Base-by-base conservation (phyloP, 2,329 filamentous ascomycete genomes). In the Cladosporium sp. region DNA sequence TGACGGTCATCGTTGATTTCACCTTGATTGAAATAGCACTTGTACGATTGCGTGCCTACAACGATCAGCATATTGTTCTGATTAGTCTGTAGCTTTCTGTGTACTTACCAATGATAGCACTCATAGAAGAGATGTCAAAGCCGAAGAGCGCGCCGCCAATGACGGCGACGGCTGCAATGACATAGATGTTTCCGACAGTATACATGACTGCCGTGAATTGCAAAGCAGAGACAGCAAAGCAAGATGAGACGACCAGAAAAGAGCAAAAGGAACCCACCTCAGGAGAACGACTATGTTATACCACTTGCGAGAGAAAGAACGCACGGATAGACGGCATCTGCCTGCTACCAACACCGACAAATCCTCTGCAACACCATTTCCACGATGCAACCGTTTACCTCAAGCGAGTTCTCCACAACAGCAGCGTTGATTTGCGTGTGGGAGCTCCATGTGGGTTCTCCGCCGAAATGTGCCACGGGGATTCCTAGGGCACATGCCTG, bases 91-190 rank as follows among this genome's bases (percentile, higher is more conserved):
- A 9, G 14, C 5, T 17, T 3, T n/a, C 22, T 28, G 25, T 30
- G 2, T 47, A 28, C 43, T n/a, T 65, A 76, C 66, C 54, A 36
- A 56, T 25, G 22, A 76, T 76, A 9, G 76, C 75, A 59, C 83
- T 86, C 87, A 91, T 90, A 43, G 86, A 88, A 58, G 82, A 84
- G 67, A 92, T 90, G 74, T 92, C 89, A 70, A 92, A 92, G 66
- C 89, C 89, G 68, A 92, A 91, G 25, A 91, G 78, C 22, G 82
- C 84, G 70, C 88, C 88, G 65, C 87, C 87, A 76, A 80, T 78
- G 62, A 83, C 79, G 70, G 82, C 77, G 69, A 84, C 82, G 68
- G 80, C 80, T 56, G 82, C 80, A 63, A 84, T 82, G 59, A 79
- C 71, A 67, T 86, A 85, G 65, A 84, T 79, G 63, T 85, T 85